A percentile compares a stretch with the other conserved stretches of the same genome.
Evolutionary conservation across 2,329 filamentous ascomycete species (phyloP).

Genomic region (Arthroderma sp.): DNA sequence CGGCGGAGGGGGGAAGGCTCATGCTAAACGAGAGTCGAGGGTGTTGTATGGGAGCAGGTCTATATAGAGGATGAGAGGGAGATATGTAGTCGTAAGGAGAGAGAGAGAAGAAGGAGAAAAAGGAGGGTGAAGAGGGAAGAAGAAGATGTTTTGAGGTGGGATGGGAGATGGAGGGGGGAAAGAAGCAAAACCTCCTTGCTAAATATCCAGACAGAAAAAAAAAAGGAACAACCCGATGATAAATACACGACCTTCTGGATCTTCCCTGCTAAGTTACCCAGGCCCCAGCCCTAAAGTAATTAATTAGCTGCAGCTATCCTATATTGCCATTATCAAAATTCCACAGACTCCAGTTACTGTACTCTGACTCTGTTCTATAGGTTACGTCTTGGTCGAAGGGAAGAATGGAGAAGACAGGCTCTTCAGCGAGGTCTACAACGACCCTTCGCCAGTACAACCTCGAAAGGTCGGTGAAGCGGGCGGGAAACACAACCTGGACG

Average conservation of each 20-base stretch:
- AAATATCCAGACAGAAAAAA: slow-evolving; percentile 1
- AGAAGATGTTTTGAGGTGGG: slow-evolving; percentile 7
- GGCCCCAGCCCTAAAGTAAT: background rate
- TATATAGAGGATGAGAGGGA: slow-evolving; percentile 10
- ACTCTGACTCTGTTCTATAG: background rate
- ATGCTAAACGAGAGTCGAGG: slow-evolving; percentile 21
- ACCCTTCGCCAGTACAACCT: background rate
- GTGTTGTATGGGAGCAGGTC: background rate
- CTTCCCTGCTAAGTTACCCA: background rate
- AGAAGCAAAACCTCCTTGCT: background rate
- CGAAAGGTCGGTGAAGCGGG: background rate
- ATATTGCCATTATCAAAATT: too few species aligned
- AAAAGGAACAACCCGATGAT: background rate
- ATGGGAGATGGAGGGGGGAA: background rate
- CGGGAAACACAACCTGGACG: background rate
- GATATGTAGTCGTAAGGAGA: slow-evolving; percentile 19
- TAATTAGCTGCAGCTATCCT: background rate
- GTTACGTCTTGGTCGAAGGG: background rate
- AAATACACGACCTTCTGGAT: background rate
- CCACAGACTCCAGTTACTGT: background rate
- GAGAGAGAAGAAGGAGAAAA: slow-evolving; percentile 17
- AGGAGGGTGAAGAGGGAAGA: slow-evolving; percentile 7
- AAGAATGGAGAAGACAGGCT: background rate
- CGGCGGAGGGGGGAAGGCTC: slow-evolving; percentile 25
- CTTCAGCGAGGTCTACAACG: too few species aligned